Base-by-base conservation (phyloP, 805 yeast species). In the Pichia deserticola region DNA sequence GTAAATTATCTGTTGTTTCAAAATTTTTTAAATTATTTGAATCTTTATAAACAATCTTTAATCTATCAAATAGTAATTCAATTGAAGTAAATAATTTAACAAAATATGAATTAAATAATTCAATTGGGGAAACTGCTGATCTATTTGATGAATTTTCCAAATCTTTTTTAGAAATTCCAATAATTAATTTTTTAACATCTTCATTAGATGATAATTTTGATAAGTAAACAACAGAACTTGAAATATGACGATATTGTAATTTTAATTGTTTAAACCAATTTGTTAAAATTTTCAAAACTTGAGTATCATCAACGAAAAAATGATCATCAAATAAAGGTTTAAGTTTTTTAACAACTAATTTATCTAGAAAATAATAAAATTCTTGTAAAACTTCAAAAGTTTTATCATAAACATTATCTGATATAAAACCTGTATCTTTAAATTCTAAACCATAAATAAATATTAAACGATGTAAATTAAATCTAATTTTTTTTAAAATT, bases 21-120 rank as follows among this genome's bases (percentile, higher is more conserved):
- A 48, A 48, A 44, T 54, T 42, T 11, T 48, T 48, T 0, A 42
- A 42, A 29, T 59, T 58, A 5, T 48, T 54, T 12, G 51, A 29
- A 25, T 61, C 59, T 28, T 46, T 49, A 47, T 64, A 64, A 8
- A 55, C 45, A n/a, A 57, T 57, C 13, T 51, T 54, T 36, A 65
- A 44, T 36, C 63, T 59, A 36, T 44, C 49, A 13, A 60, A 58
- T 47, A 64, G 50, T 25, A 62, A 50, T 34, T 61, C 54, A 28
- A 65, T 51, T 5, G 67, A 62, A 6, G 68, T 63, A 47, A 65
- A 64, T 4, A 62, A 52, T 44, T 60, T 63, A 9, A 65, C 43
- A 43, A 64, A 60, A 40, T 65, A 65, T 5, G 67, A 61, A 32
- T 55, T 56, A 48, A 64, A 65, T 20, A 65, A 48, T 42, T 63